Conservation (phyloP, 2,329 filamentous ascomycete genomes). For the Sodiomyces alkalinus region DNA sequence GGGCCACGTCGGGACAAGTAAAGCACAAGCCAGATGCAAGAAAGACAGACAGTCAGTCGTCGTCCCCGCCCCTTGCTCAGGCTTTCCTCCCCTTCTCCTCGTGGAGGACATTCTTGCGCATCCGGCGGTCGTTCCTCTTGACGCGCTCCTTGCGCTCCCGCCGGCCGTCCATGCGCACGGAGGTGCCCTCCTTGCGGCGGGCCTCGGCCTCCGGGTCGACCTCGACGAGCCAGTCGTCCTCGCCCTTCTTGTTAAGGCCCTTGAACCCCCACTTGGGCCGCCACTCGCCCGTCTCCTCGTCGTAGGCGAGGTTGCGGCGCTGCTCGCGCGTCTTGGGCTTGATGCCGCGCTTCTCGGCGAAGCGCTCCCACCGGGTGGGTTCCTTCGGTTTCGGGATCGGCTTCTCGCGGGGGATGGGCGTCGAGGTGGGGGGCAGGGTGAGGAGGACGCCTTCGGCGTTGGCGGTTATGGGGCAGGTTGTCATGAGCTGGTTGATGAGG, state of each 20-base stretch:
- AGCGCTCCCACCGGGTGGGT: conserved; percentile 89
- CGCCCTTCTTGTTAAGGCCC: conserved; percentile 71
- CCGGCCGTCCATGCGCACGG: conserved; percentile 45
- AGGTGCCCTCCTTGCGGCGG: conserved; percentile 45
- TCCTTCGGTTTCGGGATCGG: conserved; percentile 68
- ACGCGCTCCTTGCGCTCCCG: conserved; percentile 52
- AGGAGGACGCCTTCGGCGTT: conserved; percentile 60
- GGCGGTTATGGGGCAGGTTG: conserved; percentile 65
- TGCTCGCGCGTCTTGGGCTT: conserved; percentile 71
- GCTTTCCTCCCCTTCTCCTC: conserved; percentile 1
- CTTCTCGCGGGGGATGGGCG: conserved; percentile 76
- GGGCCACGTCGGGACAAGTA: no score
- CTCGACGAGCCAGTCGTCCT: conserved; percentile 84
- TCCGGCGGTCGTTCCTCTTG: conserved; percentile 54
- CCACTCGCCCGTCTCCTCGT: conserved; percentile 77
- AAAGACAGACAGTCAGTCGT: no score
- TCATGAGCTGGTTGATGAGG: conserved; percentile 87
- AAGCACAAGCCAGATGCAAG: no score
- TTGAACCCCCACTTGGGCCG: conserved; percentile 92
- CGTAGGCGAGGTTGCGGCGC: conserved; percentile 60
- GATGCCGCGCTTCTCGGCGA: conserved; percentile 95
- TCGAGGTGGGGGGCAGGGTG: conserved; percentile 54
- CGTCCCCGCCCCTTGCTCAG: no score
- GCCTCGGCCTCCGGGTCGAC: conserved; percentile 64
- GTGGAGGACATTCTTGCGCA: conserved; percentile 49